Percentiles rank a stretch among this genome's conserved stretches.
Evolutionary conservation across 176 grass and related monocot species (phyloP).

Genomic region (Leersia perrieri): DNA sequence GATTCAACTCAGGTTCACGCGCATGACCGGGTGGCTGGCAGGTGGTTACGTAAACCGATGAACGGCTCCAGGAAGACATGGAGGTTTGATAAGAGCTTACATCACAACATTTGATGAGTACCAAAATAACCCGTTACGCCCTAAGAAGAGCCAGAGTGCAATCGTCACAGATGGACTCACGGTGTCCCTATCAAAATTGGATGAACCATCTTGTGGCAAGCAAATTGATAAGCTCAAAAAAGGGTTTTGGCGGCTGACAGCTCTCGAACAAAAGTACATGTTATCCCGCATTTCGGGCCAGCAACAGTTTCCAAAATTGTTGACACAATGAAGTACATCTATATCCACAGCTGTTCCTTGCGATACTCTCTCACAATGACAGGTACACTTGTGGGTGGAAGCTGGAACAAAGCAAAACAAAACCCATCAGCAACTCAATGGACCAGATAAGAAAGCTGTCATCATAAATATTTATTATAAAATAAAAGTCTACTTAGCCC

Average conservation of each 20-base stretch:
- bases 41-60: no score
- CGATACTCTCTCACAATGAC: constrained; percentile 73
- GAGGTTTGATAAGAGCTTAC: background rate
- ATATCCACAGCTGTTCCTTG: constrained; percentile 75
- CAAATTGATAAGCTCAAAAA: constrained; percentile 23
- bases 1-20: background rate
- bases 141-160: constrained; percentile 17
- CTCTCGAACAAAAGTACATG: constrained; percentile 22
- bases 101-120: background rate
- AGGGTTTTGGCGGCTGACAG: constrained; percentile 18
- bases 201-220: constrained; percentile 7
- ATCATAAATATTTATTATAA: background rate
- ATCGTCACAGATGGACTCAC: constrained; percentile 31
- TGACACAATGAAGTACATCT: constrained; percentile 24
- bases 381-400: constrained; percentile 73
- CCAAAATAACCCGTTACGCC: constrained; percentile 6
- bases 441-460: background rate
- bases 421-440: background rate
- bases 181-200: constrained; percentile 31
- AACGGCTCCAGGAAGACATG: background rate
- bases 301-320: constrained; percentile 34
- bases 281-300: background rate
- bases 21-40: no score
- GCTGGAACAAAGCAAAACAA: constrained; percentile 39
- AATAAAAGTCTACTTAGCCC: background rate